A percentile compares a stretch with the other conserved stretches of the same genome.
Conservation (phyloP, 768 basidiomycete species). For the Paxillus involutus region DNA sequence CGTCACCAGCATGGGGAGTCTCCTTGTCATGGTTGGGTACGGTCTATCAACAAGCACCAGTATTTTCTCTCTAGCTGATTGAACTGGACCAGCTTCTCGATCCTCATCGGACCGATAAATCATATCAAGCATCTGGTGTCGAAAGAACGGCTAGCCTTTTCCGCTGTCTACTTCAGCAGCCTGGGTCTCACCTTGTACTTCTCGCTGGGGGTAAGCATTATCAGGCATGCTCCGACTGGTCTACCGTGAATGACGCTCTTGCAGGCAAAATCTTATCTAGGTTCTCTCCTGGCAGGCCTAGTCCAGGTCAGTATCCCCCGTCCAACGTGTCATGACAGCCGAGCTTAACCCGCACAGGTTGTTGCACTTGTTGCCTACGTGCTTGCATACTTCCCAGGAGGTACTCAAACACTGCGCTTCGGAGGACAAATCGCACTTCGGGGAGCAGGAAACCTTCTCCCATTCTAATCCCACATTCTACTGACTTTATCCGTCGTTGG, state of each 20-base stretch:
- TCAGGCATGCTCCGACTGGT: not conserved
- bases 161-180: constrained; percentile 77
- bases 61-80: not conserved
- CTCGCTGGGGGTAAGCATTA: constrained; percentile 72
- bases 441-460: constrained; percentile 80
- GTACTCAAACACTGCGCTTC: constrained; percentile 74
- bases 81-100: constrained; percentile 57
- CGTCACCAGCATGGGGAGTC: constrained; percentile 68
- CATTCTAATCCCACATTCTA: constrained; percentile 48
- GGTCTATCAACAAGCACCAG: constrained; percentile 17
- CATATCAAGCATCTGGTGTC: constrained; percentile 88
- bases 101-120: constrained; percentile 88
- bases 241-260: not conserved
- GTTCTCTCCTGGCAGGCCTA: constrained; percentile 78
- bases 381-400: constrained; percentile 95
- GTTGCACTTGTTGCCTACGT: constrained; percentile 86
- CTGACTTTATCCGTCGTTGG: not conserved
- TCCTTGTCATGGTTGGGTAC: constrained; percentile 96
- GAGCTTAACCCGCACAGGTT: constrained; percentile 43
- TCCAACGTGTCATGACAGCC: not conserved
- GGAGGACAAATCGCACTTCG: constrained; percentile 81
- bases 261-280: constrained; percentile 82
- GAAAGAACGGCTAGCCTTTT: constrained; percentile 82
- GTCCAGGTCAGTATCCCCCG: constrained; percentile 57
- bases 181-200: constrained; percentile 90